Percentiles rank a stretch among this genome's conserved stretches.
phyloP scores from a whole-genome alignment of 148 eudicot genomes.

The Vaccinium myrtillus region DNA sequence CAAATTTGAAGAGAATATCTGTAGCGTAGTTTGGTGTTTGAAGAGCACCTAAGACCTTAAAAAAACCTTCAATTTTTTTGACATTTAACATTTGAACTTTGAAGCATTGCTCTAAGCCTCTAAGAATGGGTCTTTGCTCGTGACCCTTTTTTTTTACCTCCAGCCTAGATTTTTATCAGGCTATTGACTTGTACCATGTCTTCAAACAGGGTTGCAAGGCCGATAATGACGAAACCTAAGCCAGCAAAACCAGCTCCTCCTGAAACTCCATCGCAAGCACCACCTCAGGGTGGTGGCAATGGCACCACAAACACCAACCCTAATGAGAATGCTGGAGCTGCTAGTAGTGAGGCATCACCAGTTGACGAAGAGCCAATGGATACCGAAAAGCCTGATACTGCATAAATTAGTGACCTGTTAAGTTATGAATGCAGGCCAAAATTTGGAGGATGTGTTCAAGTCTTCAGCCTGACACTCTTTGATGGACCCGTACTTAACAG shows the following conservation, averaged over 20 bases:
- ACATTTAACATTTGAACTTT: background rate
- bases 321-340: slow-evolving; percentile 35
- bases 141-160: background rate
- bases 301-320: slow-evolving; percentile 24
- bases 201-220: slow-evolving; percentile 64
- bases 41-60: background rate
- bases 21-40: background rate
- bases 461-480: background rate
- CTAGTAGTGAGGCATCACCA: slow-evolving; percentile 28
- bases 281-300: slow-evolving; percentile 45
- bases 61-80: background rate
- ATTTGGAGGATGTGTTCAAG: background rate
- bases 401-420: slow-evolving; percentile 11
- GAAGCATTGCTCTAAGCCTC: background rate
- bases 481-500: slow-evolving; percentile 2
- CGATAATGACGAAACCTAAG: slow-evolving; percentile 77
- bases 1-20: background rate
- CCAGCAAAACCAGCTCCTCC: slow-evolving; percentile 70
- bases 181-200: slow-evolving; percentile 29
- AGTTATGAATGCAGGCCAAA: background rate
- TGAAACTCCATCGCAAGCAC: slow-evolving; percentile 35
- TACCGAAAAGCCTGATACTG: slow-evolving; percentile 41
- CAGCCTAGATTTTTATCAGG: background rate
- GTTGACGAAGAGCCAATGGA: slow-evolving; percentile 53
- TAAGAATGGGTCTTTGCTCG: background rate